Evolutionary conservation across 192 early-diverging fungal species (phyloP).

Genomic region (Dispira parvispora): DNA sequence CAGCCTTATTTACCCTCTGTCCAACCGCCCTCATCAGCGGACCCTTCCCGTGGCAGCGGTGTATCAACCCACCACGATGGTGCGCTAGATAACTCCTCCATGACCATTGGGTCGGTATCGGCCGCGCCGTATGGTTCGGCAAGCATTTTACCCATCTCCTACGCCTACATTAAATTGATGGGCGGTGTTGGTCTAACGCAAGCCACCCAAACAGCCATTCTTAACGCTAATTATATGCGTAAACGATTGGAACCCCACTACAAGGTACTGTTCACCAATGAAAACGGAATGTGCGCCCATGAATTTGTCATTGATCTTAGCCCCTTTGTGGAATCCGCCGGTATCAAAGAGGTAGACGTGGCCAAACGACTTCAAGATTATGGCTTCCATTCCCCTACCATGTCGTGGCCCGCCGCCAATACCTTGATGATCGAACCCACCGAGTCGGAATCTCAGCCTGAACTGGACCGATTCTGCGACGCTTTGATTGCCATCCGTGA

Average conservation of each 20-base stretch:
- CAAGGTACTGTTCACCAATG: conserved; percentile 81
- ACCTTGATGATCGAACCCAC: conserved; percentile 99
- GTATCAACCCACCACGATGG: conserved; percentile 59
- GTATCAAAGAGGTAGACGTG: conserved; percentile 88
- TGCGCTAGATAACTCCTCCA: conserved; percentile 41
- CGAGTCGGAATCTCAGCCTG: conserved; percentile 83
- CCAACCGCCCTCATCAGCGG: background rate
- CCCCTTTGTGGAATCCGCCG: conserved; percentile 60
- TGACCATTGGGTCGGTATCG: conserved; percentile 77
- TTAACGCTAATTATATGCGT: conserved; percentile 99
- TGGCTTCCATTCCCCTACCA: conserved; percentile 97
- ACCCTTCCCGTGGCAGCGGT: background rate
- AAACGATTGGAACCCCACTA: conserved; percentile 81
- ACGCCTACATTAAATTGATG: conserved; percentile 98
- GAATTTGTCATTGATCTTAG: conserved; percentile 97
- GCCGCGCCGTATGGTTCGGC: conserved; percentile 96
- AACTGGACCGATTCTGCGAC: conserved; percentile 95
- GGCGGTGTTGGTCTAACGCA: conserved; percentile 79
- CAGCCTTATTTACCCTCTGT: conserved; percentile 65
- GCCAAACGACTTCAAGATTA: conserved; percentile 99
- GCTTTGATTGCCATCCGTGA: conserved; percentile 91
- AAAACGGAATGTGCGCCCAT: conserved; percentile 92
- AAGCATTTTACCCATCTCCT: conserved; percentile 91
- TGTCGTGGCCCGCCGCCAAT: conserved; percentile 98
- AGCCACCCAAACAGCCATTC: conserved; percentile 77